Evolutionary conservation across 805 yeast genomes (phyloP), one percentile per base, ranked within the genome.

Genomic region (Saccharomycopsis oosterbeekiorum): DNA sequence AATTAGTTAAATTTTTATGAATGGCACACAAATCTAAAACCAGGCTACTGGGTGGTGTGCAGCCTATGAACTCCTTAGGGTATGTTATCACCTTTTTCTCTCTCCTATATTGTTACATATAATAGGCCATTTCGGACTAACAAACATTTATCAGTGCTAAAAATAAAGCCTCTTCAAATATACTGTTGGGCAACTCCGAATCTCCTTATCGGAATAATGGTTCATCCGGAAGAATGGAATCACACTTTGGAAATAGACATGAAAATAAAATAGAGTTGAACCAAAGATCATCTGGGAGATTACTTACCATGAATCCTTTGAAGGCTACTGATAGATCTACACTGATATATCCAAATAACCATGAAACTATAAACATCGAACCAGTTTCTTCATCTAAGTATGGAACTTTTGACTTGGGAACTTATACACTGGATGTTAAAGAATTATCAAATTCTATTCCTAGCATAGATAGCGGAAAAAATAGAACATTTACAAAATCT

Each of bases 21-120:
- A 47, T 47, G 53, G 53, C 53, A 47, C 53, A 47, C 34, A 47
- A 47, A 47, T 47, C 53, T 26, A 47, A 47, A 47, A 47, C 53
- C 53, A 47, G 53, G 8, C 2, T 47, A 14, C 53, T 47, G 53
- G 53, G 34, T 47, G 53, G 53, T 21, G 53, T 47, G 34, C 53
- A 47, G 34, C 53, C 53, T 47, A 47, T 47, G 53, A 47, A 47
- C n/a, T 47, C 53, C 10, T 24, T 47, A 47, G 53, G n/a, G 53
- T 47, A 47, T 21, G 53, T 47, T 47, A 11, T 24, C 14, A 47
- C 11, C 14, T 47, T 47, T 43, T 11, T 12, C 11, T 19, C 6
- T 29, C 34, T 29, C 34, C 6, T 29, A 6, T 29, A 29, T 29
- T 6, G 2, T 11, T 10, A 47, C 2, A 47, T 12, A 6, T 10